Evolutionary conservation across 306 rosid genomes (phyloP).

Genomic region (Hippophae tibetana): DNA sequence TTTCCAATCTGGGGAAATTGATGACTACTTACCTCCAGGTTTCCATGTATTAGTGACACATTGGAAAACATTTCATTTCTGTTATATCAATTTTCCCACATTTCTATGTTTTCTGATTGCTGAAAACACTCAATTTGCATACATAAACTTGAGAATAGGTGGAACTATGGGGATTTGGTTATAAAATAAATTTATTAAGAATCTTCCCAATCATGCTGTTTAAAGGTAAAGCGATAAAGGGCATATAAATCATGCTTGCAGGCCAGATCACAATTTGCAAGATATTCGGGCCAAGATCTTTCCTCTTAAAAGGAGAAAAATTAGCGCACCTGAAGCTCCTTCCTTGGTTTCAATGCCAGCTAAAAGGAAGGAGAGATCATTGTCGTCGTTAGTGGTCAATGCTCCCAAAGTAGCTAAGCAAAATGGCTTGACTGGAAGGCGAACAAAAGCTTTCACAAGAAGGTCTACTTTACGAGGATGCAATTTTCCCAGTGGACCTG

Average conservation of each 20-base stretch:
- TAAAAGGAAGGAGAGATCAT: slow-evolving; percentile 93
- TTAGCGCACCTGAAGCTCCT: slow-evolving; percentile 47
- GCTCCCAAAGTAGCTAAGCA: slow-evolving; percentile 79
- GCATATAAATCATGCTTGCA: slow-evolving; percentile 23
- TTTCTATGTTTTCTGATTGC: no score
- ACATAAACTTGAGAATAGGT: no score
- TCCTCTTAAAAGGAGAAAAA: slow-evolving; percentile 56
- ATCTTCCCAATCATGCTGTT: no score
- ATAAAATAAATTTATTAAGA: no score
- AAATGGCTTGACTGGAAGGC: slow-evolving; percentile 71
- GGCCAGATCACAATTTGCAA: slow-evolving; percentile 99
- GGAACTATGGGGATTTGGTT: no score
- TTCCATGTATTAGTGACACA: no score
- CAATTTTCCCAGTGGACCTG: slow-evolving; percentile 31
- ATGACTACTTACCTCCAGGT: no score
- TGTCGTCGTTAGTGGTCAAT: slow-evolving; percentile 78
- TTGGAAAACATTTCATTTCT: no score
- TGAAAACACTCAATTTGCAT: no score
- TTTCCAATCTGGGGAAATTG: no score
- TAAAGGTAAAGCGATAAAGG: not conserved
- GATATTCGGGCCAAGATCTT: slow-evolving; percentile 82
- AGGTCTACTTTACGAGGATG: slow-evolving; percentile 72
- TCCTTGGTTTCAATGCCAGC: slow-evolving; percentile 52
- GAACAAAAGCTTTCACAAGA: slow-evolving; percentile 65
- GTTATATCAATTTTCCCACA: no score